Base-by-base conservation (phyloP, 163 green algal species). In the Chlamydomonas reinhardtii region DNA sequence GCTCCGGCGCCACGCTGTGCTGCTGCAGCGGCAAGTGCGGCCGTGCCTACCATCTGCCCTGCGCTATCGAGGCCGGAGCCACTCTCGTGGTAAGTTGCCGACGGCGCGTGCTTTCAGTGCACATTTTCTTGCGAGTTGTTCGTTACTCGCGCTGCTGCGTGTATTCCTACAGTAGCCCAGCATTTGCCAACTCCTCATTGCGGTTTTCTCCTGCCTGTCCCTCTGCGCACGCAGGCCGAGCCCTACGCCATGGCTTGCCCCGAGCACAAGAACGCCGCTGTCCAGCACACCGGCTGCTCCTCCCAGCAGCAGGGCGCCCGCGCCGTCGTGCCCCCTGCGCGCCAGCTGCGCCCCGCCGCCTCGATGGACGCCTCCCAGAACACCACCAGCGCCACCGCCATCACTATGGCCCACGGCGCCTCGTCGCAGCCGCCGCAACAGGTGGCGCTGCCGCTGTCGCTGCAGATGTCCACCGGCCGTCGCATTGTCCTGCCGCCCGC, bases 11-110 rank as follows among this genome's bases (percentile, higher is more conserved):
- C 70, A 86, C 43, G 43, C 69, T 86, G 54, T 35, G 43, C 22
- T 86, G 80, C 56, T 56, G 80, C 69, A 86, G 70, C 70, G 80
- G n/a, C 70, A 86, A 79, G 80, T 86, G 80, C 80, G 35, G 56
- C 70, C 69, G 80, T 17, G 48, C 35, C 69, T 86, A 86, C 69
- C 80, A 86, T 54, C 70, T 86, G 70, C 80, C 80, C 12, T 86
- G 80, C 56, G 80, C 80, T 27, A 79, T 86, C 0, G 80, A 86
- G 80, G 80, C 80, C 4, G 80, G 80, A 5, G 80, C 70, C 24
- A 34, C 35, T 27, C 56, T 86, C 1, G 70, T 73, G 80, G 80
- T 86, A 32, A 34, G 79, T 70, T 2, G 12, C 19, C 5, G 5
- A 14, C 39, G 8, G 39, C 39, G 39, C n/a, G n/a, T n/a, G n/a